phyloP scores from a whole-genome alignment of 306 rosid species.

The Acacia crassicarpa region DNA sequence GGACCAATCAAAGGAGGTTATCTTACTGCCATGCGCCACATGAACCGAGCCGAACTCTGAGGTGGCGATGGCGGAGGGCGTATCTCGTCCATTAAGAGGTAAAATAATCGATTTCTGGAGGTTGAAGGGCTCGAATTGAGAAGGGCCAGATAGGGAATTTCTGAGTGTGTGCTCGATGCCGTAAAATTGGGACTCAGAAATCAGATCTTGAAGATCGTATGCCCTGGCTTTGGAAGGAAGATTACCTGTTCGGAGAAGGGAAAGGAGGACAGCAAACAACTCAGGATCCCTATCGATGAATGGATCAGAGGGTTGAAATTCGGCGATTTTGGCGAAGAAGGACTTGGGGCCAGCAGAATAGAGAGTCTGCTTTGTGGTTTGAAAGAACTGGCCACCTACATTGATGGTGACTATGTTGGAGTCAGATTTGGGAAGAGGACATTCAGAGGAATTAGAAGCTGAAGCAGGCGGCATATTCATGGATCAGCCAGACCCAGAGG shows the following conservation, averaged over 20 bases:
- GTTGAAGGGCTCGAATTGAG: slow-evolving; percentile 83
- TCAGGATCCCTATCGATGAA: slow-evolving; percentile 93
- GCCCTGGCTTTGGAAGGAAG: slow-evolving; percentile 81
- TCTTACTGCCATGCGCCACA: slow-evolving; percentile 88
- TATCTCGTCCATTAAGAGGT: slow-evolving; percentile 74
- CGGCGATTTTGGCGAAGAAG: slow-evolving; percentile 51
- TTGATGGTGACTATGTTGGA: slow-evolving; percentile 71
- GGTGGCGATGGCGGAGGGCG: slow-evolving; percentile 73
- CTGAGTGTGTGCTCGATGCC: slow-evolving; percentile 69
- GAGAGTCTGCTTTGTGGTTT: slow-evolving; percentile 87
- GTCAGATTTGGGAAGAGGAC: slow-evolving; percentile 31
- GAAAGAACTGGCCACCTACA: slow-evolving; percentile 82
- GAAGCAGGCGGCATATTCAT: slow-evolving; percentile 51
- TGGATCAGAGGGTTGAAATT: slow-evolving; percentile 26
- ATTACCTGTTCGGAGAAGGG: slow-evolving; percentile 86
- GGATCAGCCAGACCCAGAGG: not conserved
- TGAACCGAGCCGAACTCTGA: slow-evolving; percentile 72
- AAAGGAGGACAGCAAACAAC: slow-evolving; percentile 74
- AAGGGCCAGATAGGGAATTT: slow-evolving; percentile 67
- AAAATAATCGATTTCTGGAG: slow-evolving; percentile 63
- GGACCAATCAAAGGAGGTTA: slow-evolving; percentile 93
- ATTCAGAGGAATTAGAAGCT: slow-evolving; percentile 23
- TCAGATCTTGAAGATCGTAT: slow-evolving; percentile 74
- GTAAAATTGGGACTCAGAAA: slow-evolving; percentile 70
- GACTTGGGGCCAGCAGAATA: slow-evolving; percentile 62